Evolutionary conservation across 1,139 yeast genomes (phyloP).

Genomic region (Taiozyma sp.): DNA sequence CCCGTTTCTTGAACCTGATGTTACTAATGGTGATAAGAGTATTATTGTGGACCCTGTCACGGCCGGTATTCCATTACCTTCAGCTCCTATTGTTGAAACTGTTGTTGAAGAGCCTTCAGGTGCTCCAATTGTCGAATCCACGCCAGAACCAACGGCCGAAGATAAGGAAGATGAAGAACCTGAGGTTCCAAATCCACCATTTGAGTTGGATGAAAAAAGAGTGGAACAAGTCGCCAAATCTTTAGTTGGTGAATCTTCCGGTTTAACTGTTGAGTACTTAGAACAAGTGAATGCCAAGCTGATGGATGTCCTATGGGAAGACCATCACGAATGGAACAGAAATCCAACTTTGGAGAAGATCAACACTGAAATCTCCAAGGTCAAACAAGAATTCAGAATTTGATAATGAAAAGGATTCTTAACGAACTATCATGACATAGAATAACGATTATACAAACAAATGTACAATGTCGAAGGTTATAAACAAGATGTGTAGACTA

Average conservation of each 20-base stretch:
- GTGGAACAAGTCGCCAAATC: slow-evolving; percentile 25
- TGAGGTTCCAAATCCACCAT: slow-evolving; percentile 11
- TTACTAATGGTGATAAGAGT: not conserved
- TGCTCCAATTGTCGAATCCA: not conserved
- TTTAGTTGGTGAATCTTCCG: slow-evolving; percentile 39
- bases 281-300: slow-evolving; percentile 71
- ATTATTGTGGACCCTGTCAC: not conserved
- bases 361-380: slow-evolving; percentile 10
- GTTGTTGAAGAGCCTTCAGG: not conserved
- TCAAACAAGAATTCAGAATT: slow-evolving; percentile 5
- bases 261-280: slow-evolving; percentile 60
- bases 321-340: slow-evolving; percentile 66
- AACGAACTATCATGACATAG: not conserved
- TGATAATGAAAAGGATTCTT: not conserved
- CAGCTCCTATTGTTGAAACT: not conserved
- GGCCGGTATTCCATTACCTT: not conserved
- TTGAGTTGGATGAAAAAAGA: slow-evolving; percentile 28
- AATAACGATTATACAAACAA: not conserved
- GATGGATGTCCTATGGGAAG: slow-evolving; percentile 73
- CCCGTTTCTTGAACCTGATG: not conserved
- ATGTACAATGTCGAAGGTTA: not conserved
- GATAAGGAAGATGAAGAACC: slow-evolving; percentile 9
- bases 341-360: slow-evolving; percentile 29
- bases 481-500: not conserved
- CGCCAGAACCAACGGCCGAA: not conserved